phyloP scores from a whole-genome alignment of 345 rosid species.

The Salix viminalis region DNA sequence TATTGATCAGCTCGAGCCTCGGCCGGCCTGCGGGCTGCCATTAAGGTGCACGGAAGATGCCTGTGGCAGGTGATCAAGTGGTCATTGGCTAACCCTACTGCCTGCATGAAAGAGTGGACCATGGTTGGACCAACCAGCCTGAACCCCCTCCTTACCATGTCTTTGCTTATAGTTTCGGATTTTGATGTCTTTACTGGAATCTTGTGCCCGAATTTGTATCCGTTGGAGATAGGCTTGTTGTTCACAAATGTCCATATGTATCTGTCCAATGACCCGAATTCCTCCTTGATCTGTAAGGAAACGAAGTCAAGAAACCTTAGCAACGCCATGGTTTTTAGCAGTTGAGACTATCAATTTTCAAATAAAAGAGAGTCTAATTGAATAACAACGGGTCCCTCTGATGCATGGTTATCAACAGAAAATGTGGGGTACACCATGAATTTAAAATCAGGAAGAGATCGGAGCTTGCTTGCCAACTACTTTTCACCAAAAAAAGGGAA shows the following conservation, averaged over 20 bases:
- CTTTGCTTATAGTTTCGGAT: slow-evolving; percentile 68
- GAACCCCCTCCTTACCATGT: slow-evolving; percentile 65
- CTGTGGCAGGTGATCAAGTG: slow-evolving; percentile 54
- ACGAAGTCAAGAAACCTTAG: not conserved
- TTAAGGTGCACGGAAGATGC: slow-evolving; percentile 35
- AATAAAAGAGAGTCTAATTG: not conserved
- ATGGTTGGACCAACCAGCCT: slow-evolving; percentile 58
- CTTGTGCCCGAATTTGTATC: slow-evolving; percentile 56
- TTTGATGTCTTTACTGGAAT: slow-evolving; percentile 65
- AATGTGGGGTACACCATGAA: slow-evolving; percentile 6
- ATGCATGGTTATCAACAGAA: not conserved
- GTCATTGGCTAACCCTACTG: slow-evolving; percentile 62
- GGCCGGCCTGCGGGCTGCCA: slow-evolving; percentile 12
- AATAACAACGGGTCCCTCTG: not conserved
- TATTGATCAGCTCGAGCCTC: not conserved
- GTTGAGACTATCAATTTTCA: not conserved
- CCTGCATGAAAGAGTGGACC: slow-evolving; percentile 68
- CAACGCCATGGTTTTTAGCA: not conserved
- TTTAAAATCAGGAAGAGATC: not conserved
- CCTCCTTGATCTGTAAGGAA: slow-evolving; percentile 33
- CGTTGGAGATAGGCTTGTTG: slow-evolving; percentile 42
- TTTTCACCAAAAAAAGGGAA: not conserved
- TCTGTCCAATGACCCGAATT: slow-evolving; percentile 50
- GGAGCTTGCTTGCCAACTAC: not conserved
- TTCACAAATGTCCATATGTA: slow-evolving; percentile 61